These are phyloP conservation scores for Fraxinus velutina DNA, from an alignment of 305 asterid species.

Conservation along the genomic window DNA sequence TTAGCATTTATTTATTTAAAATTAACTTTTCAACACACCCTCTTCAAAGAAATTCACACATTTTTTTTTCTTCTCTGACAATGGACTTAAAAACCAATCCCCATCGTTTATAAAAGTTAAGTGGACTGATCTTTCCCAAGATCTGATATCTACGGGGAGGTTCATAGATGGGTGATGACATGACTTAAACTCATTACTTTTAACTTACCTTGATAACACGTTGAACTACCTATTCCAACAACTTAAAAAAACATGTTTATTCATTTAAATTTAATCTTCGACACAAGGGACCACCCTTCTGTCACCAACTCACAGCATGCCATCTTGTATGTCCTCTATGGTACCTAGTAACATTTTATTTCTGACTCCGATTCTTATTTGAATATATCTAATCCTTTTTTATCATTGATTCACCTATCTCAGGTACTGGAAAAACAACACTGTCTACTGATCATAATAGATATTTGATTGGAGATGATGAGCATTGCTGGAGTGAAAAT, in stretches of 20 bases:
- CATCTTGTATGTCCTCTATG: neutral
- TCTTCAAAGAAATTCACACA: neutral
- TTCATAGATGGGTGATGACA: neutral
- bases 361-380: neutral
- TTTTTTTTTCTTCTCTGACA: neutral
- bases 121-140: neutral
- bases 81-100: neutral
- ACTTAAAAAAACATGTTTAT: neutral
- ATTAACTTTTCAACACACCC: neutral
- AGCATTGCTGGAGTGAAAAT: constrained; percentile 91
- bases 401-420: neutral
- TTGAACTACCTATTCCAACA: neutral
- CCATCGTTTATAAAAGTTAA: neutral
- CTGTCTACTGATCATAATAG: constrained; percentile 83
- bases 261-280: neutral
- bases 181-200: neutral
- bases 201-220: neutral
- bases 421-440: constrained; percentile 95
- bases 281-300: too few relatives aligned
- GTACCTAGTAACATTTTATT: neutral
- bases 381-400: neutral
- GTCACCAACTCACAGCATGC: too few relatives aligned
- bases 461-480: constrained; percentile 88
- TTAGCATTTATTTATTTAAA: neutral
- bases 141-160: neutral